Conservation (phyloP, 116 monocot genomes). For the Cymodocea nodosa region DNA sequence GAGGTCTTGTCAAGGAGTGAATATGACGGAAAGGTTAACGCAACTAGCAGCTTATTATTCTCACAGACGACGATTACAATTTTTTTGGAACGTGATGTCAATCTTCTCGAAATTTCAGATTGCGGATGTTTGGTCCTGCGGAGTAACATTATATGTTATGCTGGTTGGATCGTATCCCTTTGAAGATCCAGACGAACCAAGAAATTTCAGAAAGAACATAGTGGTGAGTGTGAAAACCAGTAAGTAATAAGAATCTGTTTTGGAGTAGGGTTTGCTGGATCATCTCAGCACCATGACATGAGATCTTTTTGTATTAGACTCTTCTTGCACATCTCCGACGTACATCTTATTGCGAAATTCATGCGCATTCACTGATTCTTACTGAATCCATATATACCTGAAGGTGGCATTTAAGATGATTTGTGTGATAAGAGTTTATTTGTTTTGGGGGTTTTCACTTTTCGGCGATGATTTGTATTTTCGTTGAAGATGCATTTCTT, state of each 20-base stretch:
- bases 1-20: slow-evolving; percentile 19
- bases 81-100: too few species aligned
- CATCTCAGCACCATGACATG: not conserved
- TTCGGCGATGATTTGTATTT: not conserved
- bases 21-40: slow-evolving; percentile 21
- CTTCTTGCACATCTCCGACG: not conserved
- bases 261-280: not conserved
- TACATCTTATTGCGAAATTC: not conserved
- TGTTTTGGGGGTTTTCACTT: too few species aligned
- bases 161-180: slow-evolving; percentile 90
- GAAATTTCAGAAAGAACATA: slow-evolving; percentile 70
- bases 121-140: slow-evolving; percentile 98
- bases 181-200: slow-evolving; percentile 76
- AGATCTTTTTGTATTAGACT: too few species aligned
- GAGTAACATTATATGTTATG: slow-evolving; percentile 94
- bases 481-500: not conserved
- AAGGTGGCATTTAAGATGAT: too few species aligned
- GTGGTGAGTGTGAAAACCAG: slow-evolving; percentile 27
- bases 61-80: too few species aligned
- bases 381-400: too few species aligned
- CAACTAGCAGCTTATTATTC: too few species aligned
- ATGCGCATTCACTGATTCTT: too few species aligned
- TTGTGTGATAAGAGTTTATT: not conserved
- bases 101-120: slow-evolving; percentile 23
- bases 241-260: not conserved